A percentile compares a stretch with the other conserved stretches of the same genome.
Conservation (phyloP, 2,329 filamentous ascomycete species). For the Mycosphaerelloides madeirae region DNA sequence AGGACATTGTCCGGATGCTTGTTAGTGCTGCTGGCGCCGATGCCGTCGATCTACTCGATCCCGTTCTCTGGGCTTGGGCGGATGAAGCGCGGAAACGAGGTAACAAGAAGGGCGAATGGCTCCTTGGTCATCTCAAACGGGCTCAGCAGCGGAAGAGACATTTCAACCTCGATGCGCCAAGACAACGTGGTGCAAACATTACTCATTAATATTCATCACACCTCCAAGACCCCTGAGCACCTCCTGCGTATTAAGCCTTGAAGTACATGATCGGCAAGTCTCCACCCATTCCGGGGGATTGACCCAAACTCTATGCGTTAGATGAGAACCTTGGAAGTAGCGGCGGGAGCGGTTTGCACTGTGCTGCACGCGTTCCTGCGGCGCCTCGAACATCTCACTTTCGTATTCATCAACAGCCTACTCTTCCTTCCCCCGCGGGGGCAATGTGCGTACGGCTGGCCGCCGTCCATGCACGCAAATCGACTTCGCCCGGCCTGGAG, state of each 20-base stretch:
- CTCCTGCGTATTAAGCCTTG: not conserved
- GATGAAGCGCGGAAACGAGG: conserved; percentile 23
- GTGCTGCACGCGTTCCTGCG: not conserved
- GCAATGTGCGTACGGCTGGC: too few species aligned
- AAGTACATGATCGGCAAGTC: conserved; percentile 1
- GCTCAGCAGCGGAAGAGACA: conserved; percentile 8
- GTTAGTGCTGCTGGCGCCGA: not conserved
- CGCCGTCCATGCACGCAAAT: too few species aligned
- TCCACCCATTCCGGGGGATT: conserved; percentile 1
- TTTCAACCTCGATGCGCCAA: not conserved
- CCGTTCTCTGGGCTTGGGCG: conserved; percentile 33
- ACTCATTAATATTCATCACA: too few species aligned
- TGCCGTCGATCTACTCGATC: conserved; percentile 30
- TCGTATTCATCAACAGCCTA: not conserved
- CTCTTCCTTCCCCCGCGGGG: too few species aligned
- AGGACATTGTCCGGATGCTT: conserved; percentile 24
- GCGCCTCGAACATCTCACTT: not conserved
- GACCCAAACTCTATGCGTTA: not conserved
- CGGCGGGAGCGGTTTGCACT: not conserved
- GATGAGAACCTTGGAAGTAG: not conserved
- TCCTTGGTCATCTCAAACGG: conserved; percentile 23
- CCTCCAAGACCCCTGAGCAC: too few species aligned
- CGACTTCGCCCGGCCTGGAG: too few species aligned
- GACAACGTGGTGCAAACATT: not conserved
- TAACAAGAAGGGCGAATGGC: conserved; percentile 28